Conservation (phyloP, 345 rosid genomes). For the Eucalyptus pauciflora region DNA sequence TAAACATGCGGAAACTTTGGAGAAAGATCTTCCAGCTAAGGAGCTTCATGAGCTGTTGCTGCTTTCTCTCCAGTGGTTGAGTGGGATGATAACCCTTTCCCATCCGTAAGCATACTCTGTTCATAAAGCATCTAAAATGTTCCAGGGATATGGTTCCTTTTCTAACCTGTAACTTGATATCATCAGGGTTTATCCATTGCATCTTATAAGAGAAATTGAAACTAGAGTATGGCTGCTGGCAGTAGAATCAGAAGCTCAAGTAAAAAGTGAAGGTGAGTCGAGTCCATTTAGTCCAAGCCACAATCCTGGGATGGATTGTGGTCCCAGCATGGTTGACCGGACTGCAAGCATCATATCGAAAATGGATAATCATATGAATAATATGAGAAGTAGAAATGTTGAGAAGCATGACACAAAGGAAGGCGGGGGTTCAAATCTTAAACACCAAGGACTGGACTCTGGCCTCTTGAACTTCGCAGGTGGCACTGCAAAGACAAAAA, state of each 20-base stretch:
- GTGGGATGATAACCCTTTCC: constrained; percentile 75
- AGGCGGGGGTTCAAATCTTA: constrained; percentile 26
- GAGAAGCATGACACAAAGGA: constrained; percentile 65
- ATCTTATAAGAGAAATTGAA: constrained; percentile 94
- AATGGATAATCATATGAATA: constrained; percentile 87
- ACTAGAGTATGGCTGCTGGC: constrained; percentile 97
- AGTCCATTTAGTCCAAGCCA: constrained; percentile 22
- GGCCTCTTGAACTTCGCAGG: constrained; percentile 24
- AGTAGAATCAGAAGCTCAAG: constrained; percentile 91
- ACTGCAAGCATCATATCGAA: constrained; percentile 78
- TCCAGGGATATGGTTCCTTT: neutral
- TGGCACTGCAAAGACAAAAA: constrained; percentile 48
- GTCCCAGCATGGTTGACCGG: constrained; percentile 61
- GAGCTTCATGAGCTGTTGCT: constrained; percentile 88
- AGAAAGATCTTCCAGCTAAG: constrained; percentile 90
- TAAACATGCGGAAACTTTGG: constrained; percentile 85
- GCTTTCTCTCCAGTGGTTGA: constrained; percentile 92
- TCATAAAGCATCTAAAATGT: neutral
- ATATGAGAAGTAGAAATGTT: constrained; percentile 36
- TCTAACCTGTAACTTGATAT: constrained; percentile 12
- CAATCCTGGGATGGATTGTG: constrained; percentile 32
- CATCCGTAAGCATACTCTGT: constrained; percentile 57
- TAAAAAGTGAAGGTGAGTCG: constrained; percentile 53
- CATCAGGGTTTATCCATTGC: constrained; percentile 81
- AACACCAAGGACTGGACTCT: constrained; percentile 45